These are phyloP conservation scores for Myochromella boudieri DNA, from an alignment of 768 basidiomycete genomes.

Conservation along the genomic window DNA sequence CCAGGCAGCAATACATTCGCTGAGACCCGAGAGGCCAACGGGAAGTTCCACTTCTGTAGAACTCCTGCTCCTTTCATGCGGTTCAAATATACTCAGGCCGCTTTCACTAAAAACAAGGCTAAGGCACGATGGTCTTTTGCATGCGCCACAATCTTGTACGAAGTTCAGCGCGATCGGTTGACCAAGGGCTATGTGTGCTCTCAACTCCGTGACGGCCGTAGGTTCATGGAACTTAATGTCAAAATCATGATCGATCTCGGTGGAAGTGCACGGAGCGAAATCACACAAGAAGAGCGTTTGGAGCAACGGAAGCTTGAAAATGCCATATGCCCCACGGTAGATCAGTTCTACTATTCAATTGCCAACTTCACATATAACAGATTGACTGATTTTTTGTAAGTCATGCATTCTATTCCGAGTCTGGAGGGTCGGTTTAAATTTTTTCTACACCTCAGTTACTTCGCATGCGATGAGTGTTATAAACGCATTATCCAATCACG, in stretches of 20 bases:
- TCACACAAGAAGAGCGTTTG: background rate
- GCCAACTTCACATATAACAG: background rate
- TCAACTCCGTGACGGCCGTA: slow-evolving; percentile 1
- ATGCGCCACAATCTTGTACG: background rate
- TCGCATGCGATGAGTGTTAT: slow-evolving; percentile 1
- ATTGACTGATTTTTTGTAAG: background rate
- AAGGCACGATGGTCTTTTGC: slow-evolving; percentile 1
- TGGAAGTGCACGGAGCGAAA: background rate
- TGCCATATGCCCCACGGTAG: background rate
- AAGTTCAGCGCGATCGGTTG: background rate
- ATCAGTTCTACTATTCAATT: slow-evolving; percentile 2
- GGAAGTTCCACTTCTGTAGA: slow-evolving; percentile 2
- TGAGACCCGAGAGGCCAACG: background rate
- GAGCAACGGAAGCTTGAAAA: background rate
- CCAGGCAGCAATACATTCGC: background rate
- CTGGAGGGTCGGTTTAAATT: too few relatives aligned
- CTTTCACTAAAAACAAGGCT: background rate
- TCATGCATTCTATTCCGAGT: background rate
- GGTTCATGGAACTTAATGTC: background rate
- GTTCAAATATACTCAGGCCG: background rate
- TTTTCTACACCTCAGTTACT: too few relatives aligned
- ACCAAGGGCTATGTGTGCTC: background rate
- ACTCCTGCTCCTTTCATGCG: slow-evolving; percentile 1
- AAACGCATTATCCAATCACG: slow-evolving; percentile 2
- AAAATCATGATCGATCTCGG: background rate